Evolutionary conservation across 352 stramenopile species (phyloP).

Genomic region (Globisporangium cederbergense): DNA sequence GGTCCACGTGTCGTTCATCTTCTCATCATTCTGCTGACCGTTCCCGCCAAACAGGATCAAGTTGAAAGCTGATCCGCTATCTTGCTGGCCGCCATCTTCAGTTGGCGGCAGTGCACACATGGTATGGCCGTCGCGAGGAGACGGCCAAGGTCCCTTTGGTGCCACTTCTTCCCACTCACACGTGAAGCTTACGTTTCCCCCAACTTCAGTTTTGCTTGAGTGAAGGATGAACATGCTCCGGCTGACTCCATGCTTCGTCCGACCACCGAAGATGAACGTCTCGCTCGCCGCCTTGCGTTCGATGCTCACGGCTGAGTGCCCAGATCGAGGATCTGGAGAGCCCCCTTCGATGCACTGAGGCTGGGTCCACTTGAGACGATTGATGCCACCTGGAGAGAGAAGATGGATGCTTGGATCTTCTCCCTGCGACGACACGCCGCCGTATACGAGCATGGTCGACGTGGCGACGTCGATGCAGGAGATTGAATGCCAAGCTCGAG

Average conservation of each 20-base stretch:
- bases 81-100: not conserved
- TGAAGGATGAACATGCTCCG: conserved; percentile 36
- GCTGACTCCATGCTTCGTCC: conserved; percentile 62
- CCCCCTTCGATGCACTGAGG: conserved; percentile 14
- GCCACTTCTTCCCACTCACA: conserved; percentile 29
- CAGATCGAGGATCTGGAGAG: conserved; percentile 38
- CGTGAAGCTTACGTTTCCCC: not conserved
- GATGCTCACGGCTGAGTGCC: conserved; percentile 44
- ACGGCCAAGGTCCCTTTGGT: conserved; percentile 22
- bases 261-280: conserved; percentile 55
- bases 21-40: conserved; percentile 61
- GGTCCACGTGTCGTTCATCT: conserved; percentile 68
- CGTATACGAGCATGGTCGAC: conserved; percentile 42
- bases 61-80: not conserved
- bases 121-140: conserved; percentile 58
- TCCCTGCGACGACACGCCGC: conserved; percentile 51
- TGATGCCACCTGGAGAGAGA: conserved; percentile 11
- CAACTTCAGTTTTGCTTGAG: not conserved
- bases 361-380: conserved; percentile 27
- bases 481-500: conserved; percentile 59
- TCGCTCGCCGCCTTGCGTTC: conserved; percentile 7
- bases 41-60: conserved; percentile 70
- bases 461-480: conserved; percentile 21
- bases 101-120: conserved; percentile 32
- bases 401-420: conserved; percentile 52